These are phyloP conservation scores for Globisporangium barbulae DNA, from an alignment of 352 stramenopile species.

Conservation along the genomic window DNA sequence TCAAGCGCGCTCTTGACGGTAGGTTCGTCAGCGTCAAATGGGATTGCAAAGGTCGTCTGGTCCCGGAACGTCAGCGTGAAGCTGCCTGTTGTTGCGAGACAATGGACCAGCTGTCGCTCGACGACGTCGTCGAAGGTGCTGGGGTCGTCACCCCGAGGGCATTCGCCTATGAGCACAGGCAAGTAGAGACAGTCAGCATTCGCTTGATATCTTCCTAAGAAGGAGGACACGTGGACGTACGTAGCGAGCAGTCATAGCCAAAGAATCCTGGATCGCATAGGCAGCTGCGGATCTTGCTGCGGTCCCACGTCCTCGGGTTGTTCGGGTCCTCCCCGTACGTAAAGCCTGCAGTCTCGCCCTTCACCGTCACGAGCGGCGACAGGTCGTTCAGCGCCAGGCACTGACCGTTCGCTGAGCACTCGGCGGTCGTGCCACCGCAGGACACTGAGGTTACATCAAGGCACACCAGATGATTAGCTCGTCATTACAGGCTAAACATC, in stretches of 20 bases:
- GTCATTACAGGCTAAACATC: neutral
- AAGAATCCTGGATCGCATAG: conserved; percentile 56
- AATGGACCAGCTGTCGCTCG: conserved; percentile 65
- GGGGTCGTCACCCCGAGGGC: conserved; percentile 66
- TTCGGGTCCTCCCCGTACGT: conserved; percentile 67
- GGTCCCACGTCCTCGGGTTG: conserved; percentile 71
- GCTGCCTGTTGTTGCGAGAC: conserved; percentile 44
- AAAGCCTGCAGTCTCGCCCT: conserved; percentile 50
- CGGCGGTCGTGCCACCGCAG: conserved; percentile 32
- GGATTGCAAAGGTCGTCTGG: conserved; percentile 43
- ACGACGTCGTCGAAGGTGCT: conserved; percentile 53
- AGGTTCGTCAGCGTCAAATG: conserved; percentile 27
- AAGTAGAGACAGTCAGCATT: neutral
- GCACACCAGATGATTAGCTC: neutral
- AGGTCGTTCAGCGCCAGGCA: conserved; percentile 72
- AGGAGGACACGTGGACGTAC: conserved; percentile 23
- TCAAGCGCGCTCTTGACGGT: conserved; percentile 48
- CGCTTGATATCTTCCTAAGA: too few species aligned
- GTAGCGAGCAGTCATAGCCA: conserved; percentile 68
- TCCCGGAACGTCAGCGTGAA: conserved; percentile 73
- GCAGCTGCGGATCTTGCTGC: conserved; percentile 58
- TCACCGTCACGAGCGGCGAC: conserved; percentile 46
- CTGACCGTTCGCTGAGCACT: conserved; percentile 74
- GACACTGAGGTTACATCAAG: conserved; percentile 34
- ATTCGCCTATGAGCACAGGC: conserved; percentile 38